These are phyloP conservation scores for Exophiala xenobiotica DNA, from an alignment of 2,329 filamentous ascomycete species.

Conservation along the genomic window DNA sequence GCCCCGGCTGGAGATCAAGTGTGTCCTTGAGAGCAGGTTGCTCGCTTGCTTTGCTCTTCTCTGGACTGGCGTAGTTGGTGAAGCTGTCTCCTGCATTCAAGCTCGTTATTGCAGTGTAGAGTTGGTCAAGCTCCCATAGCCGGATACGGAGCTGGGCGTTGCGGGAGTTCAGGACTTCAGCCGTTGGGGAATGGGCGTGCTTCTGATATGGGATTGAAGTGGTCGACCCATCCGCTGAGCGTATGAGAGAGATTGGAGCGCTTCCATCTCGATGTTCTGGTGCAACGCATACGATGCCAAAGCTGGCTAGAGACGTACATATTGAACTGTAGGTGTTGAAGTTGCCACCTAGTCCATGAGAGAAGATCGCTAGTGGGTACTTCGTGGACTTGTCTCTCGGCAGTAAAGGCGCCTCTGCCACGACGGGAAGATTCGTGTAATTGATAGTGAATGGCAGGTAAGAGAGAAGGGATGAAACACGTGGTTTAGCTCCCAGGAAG, in stretches of 20 bases:
- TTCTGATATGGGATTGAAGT: conserved; percentile 45
- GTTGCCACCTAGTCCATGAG: conserved; percentile 77
- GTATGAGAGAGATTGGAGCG: conserved; percentile 70
- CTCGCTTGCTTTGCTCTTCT: conserved; percentile 1
- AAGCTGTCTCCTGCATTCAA: conserved; percentile 59
- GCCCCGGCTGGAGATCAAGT: conserved; percentile 70
- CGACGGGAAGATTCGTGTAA: conserved; percentile 33
- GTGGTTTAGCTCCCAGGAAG: conserved; percentile 62
- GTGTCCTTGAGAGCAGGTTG: conserved; percentile 50
- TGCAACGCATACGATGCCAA: conserved; percentile 77
- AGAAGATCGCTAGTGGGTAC: conserved; percentile 84
- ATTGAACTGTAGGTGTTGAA: conserved; percentile 85
- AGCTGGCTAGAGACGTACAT: conserved; percentile 72
- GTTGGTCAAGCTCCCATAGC: conserved; percentile 73
- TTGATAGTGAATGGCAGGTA: conserved; percentile 29
- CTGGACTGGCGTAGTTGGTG: conserved; percentile 41
- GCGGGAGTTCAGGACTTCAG: conserved; percentile 65
- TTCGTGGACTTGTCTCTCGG: conserved; percentile 49
- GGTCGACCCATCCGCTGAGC: conserved; percentile 41
- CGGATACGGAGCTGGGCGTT: conserved; percentile 73
- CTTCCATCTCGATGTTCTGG: conserved; percentile 83
- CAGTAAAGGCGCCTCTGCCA: conserved; percentile 56
- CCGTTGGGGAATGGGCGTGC: conserved; percentile 61
- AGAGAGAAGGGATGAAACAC: conserved; percentile 21
- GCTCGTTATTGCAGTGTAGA: conserved; percentile 66